phyloP scores from a whole-genome alignment of 2,329 filamentous ascomycete genomes.

The Aspergillus sojae region DNA sequence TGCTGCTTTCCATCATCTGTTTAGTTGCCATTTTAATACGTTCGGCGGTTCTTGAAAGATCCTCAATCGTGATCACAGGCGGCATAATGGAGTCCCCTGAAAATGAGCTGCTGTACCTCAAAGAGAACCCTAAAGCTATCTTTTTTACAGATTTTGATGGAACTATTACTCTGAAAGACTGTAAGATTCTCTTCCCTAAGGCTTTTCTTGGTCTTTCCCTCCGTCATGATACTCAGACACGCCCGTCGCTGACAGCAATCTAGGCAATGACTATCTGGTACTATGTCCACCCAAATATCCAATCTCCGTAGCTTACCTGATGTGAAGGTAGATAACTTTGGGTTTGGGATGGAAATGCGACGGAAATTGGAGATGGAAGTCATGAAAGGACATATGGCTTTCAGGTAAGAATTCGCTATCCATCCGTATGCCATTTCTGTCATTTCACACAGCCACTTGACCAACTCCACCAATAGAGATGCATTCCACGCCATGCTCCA shows the following conservation, averaged over 20 bases:
- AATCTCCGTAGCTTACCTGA: neutral
- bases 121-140: neutral
- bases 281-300: neutral
- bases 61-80: neutral
- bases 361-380: constrained; percentile 1
- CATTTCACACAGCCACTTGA: neutral
- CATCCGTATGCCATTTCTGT: neutral
- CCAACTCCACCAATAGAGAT: neutral
- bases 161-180: constrained; percentile 8
- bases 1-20: too few species aligned
- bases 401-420: neutral
- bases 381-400: neutral
- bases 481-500: constrained; percentile 6
- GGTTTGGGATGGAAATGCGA: constrained; percentile 3
- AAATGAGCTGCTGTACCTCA: neutral
- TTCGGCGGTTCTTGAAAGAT: too few species aligned
- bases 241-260: neutral
- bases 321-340: constrained; percentile 5
- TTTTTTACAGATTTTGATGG: constrained; percentile 12
- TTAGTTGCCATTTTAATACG: too few species aligned
- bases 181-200: neutral
- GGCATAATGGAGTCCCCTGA: neutral
- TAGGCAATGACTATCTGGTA: constrained; percentile 7
- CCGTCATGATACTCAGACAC: neutral
- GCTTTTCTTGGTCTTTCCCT: neutral